phyloP scores from a whole-genome alignment of 352 stramenopile genomes.

The Phytophthora ramorum region DNA sequence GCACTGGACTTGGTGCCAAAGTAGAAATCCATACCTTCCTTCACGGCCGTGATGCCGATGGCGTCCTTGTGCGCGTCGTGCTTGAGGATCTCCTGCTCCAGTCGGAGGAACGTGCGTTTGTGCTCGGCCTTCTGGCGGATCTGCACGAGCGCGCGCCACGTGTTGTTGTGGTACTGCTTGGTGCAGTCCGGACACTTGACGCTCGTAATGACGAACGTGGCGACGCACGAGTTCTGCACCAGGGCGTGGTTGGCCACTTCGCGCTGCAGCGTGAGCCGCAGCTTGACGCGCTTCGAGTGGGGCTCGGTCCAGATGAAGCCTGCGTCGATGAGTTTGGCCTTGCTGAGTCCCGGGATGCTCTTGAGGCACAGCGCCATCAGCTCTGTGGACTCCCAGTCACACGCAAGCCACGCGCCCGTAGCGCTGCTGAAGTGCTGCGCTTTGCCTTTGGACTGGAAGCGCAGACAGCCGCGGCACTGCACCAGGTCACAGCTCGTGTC shows the following conservation, averaged over 20 bases:
- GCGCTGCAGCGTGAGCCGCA: constrained; percentile 71
- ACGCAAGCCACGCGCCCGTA: constrained; percentile 58
- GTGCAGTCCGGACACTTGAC: constrained; percentile 78
- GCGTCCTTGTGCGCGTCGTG: constrained; percentile 69
- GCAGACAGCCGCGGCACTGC: constrained; percentile 74
- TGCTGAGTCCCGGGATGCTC: constrained; percentile 64
- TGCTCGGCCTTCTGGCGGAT: constrained; percentile 79
- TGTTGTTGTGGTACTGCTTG: constrained; percentile 76
- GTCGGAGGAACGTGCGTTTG: constrained; percentile 76
- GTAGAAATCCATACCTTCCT: constrained; percentile 87
- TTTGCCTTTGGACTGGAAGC: constrained; percentile 68
- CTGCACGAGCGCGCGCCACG: constrained; percentile 75
- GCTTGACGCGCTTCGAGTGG: constrained; percentile 82
- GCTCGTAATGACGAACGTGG: constrained; percentile 72
- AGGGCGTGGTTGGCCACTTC: constrained; percentile 78
- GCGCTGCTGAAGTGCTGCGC: constrained; percentile 45
- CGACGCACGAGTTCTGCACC: constrained; percentile 70
- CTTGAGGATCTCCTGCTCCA: constrained; percentile 83
- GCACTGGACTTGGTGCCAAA: constrained; percentile 62
- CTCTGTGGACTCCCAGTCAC: constrained; percentile 78
- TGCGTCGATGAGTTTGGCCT: constrained; percentile 81
- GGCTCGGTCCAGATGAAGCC: constrained; percentile 86
- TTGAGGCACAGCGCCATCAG: constrained; percentile 84
- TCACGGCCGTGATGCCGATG: constrained; percentile 65
- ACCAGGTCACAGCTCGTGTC: constrained; percentile 51